Evolutionary conservation across 495 filamentous ascomycete genomes (phyloP).

Genomic region (Podospora bellae-mahoneyi): DNA sequence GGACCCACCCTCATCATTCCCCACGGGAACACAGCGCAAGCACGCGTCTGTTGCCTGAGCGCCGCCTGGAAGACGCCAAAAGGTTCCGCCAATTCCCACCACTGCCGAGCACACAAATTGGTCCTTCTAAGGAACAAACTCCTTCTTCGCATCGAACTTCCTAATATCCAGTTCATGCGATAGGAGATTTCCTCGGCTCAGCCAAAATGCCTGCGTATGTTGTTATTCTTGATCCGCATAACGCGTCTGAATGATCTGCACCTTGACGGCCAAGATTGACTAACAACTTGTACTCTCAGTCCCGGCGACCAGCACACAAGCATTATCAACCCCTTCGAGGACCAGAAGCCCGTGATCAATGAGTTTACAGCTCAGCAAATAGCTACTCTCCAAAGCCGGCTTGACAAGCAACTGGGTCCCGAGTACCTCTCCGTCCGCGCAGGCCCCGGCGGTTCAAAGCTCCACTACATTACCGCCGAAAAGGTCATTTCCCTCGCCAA

Average conservation of each 20-base stretch:
- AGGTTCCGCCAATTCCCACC: not conserved
- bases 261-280: slow-evolving; percentile 6
- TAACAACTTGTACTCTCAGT: slow-evolving; percentile 45
- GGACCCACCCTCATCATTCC: not conserved
- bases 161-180: slow-evolving; percentile 6
- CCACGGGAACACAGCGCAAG: slow-evolving; percentile 2
- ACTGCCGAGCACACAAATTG: not conserved
- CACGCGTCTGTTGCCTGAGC: not conserved
- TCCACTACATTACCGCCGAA: slow-evolving; percentile 88
- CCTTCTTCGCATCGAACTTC: not conserved
- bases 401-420: slow-evolving; percentile 92
- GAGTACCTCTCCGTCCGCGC: slow-evolving; percentile 87
- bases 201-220: slow-evolving; percentile 47
- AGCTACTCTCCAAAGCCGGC: slow-evolving; percentile 76
- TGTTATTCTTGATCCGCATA: slow-evolving; percentile 21
- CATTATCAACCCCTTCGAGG: slow-evolving; percentile 72
- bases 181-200: not conserved
- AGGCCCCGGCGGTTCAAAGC: slow-evolving; percentile 75
- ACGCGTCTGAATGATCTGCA: not conserved
- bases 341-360: slow-evolving; percentile 59
- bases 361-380: slow-evolving; percentile 88
- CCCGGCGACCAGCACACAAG: slow-evolving; percentile 73
- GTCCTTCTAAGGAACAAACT: not conserved
- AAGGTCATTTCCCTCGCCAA: slow-evolving; percentile 96
- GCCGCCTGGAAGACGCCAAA: not conserved